Percentiles rank a stretch among this genome's conserved stretches.
These are phyloP conservation scores for Jatropha multifida DNA, from an alignment of 441 rosid genomes.

Conservation along the genomic window DNA sequence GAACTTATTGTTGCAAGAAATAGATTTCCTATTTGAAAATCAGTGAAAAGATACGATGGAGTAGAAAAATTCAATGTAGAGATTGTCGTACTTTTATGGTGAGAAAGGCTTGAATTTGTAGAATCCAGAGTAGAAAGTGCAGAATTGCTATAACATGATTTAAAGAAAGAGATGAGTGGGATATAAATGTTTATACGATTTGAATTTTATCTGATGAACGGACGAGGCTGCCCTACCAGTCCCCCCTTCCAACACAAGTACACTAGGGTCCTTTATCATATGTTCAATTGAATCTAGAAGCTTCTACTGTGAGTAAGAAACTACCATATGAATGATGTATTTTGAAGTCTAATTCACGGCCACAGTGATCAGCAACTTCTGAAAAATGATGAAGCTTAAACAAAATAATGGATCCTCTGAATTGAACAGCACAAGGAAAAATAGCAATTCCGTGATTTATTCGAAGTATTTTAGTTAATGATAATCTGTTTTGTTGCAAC, in stretches of 20 bases:
- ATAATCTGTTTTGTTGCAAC: not conserved
- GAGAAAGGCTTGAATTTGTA: not conserved
- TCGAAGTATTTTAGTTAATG: not conserved
- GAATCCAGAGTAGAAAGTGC: not conserved
- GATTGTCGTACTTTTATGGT: not conserved
- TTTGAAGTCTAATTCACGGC: not conserved
- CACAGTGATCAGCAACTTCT: not conserved
- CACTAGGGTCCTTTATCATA: not conserved
- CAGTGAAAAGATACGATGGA: not conserved
- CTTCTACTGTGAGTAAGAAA: not conserved
- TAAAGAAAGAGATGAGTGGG: not conserved
- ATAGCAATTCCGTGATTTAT: not conserved
- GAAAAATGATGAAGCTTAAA: not conserved
- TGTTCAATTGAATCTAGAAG: not conserved
- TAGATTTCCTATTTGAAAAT: not conserved
- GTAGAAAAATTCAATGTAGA: not conserved
- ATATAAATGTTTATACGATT: not conserved
- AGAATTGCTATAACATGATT: not conserved
- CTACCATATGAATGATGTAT: too few relatives aligned
- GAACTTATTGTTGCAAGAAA: not conserved
- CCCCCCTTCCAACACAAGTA: not conserved
- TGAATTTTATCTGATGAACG: not conserved
- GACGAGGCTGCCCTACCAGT: not conserved
- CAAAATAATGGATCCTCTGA: not conserved
- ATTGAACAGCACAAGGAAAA: not conserved